Evolutionary conservation across 257 asterid species (phyloP).

Genomic region (Salvia rosmarinus): DNA sequence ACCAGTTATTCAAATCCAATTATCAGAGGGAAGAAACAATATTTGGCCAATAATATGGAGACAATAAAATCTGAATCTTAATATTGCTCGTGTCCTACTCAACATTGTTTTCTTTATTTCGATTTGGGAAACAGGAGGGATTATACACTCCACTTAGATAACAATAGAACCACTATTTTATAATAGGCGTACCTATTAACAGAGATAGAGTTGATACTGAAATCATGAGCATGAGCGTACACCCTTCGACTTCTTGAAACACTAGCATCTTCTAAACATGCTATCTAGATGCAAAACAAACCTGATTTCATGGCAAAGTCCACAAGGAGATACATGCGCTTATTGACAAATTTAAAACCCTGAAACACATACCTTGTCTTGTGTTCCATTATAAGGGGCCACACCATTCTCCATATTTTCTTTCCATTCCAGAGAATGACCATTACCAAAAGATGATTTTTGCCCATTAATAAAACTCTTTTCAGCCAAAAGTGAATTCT

Average conservation of each 20-base stretch:
- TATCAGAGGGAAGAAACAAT: slow-evolving; percentile 21
- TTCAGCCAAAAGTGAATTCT: slow-evolving; percentile 75
- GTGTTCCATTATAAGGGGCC: slow-evolving; percentile 40
- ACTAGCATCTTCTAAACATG: slow-evolving; percentile 50
- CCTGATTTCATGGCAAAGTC: slow-evolving; percentile 15
- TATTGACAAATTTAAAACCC: slow-evolving; percentile 27
- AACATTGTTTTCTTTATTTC: neutral
- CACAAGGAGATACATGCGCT: slow-evolving; percentile 17
- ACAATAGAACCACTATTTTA: slow-evolving; percentile 8
- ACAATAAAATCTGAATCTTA: slow-evolving; percentile 8
- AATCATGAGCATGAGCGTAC: slow-evolving; percentile 78
- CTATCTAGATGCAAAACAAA: slow-evolving; percentile 46
- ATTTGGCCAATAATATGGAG: slow-evolving; percentile 13
- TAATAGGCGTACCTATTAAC: slow-evolving; percentile 57
- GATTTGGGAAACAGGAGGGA: neutral
- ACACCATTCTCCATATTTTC: slow-evolving; percentile 40
- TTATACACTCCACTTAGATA: slow-evolving; percentile 4
- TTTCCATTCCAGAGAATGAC: slow-evolving; percentile 56
- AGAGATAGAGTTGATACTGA: slow-evolving; percentile 70
- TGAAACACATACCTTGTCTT: slow-evolving; percentile 50
- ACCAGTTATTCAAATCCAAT: slow-evolving; percentile 31
- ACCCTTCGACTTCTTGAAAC: slow-evolving; percentile 65
- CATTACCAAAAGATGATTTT: slow-evolving; percentile 42
- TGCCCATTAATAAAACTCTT: slow-evolving; percentile 55
- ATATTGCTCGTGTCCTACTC: neutral